Conservation (phyloP, 1,284 basidiomycete species). For the Sporisorium sorghi region DNA sequence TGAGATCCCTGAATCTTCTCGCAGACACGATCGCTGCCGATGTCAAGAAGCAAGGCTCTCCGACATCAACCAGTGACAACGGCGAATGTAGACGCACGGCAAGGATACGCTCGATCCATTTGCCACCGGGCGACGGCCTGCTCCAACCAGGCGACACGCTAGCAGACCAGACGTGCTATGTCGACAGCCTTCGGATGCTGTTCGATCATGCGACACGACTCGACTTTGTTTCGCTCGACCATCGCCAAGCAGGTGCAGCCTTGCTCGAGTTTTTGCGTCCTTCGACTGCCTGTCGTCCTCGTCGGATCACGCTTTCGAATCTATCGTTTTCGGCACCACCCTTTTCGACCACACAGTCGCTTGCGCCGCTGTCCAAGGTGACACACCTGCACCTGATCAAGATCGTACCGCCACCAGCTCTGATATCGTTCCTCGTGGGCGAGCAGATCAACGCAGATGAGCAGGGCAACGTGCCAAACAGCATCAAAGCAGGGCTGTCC, state of each 20-base stretch:
- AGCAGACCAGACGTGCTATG: constrained; percentile 33
- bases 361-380: constrained; percentile 32
- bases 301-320: constrained; percentile 39
- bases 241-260: constrained; percentile 33
- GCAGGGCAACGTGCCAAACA: constrained; percentile 27
- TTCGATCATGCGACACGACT: constrained; percentile 33
- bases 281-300: constrained; percentile 28
- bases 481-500: constrained; percentile 25
- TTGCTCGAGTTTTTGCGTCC: constrained; percentile 32
- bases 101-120: constrained; percentile 23
- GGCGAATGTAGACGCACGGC: background rate
- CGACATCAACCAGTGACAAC: background rate
- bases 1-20: constrained; percentile 27
- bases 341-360: constrained; percentile 26
- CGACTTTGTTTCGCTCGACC: constrained; percentile 34
- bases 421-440: constrained; percentile 39
- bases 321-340: constrained; percentile 42
- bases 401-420: constrained; percentile 37
- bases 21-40: constrained; percentile 25
- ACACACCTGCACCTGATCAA: constrained; percentile 45
- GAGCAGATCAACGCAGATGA: constrained; percentile 31
- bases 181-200: constrained; percentile 28
- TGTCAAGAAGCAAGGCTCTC: constrained; percentile 8
- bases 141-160: constrained; percentile 39
- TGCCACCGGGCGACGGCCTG: constrained; percentile 39